phyloP scores from a whole-genome alignment of 2,329 filamentous ascomycete species.

The Lasiodiplodia hormozganensis region DNA sequence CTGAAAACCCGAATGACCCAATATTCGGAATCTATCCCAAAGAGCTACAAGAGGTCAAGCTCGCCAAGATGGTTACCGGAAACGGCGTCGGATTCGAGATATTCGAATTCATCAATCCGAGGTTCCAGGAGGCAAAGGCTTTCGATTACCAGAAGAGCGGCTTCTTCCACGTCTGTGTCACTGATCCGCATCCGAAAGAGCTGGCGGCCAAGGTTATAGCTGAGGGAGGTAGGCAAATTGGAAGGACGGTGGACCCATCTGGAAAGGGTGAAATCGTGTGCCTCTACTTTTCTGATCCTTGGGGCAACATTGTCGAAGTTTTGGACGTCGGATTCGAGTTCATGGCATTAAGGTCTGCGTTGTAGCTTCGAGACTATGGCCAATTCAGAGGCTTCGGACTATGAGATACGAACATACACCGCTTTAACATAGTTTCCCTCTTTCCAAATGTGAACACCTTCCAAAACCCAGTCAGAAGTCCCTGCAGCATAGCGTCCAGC shows the following conservation, averaged over 20 bases:
- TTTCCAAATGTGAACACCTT: too few species aligned
- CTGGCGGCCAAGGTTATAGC: background rate
- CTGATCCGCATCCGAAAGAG: background rate
- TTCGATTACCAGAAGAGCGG: background rate
- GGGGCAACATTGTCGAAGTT: background rate
- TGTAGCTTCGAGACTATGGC: background rate
- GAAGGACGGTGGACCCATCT: background rate
- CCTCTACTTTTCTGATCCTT: background rate
- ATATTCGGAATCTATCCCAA: background rate
- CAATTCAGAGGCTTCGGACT: too few species aligned
- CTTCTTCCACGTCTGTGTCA: background rate
- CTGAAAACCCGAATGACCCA: background rate
- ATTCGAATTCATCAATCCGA: background rate
- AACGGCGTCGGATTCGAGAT: background rate
- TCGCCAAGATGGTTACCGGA: background rate
- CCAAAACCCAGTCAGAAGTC: too few species aligned
- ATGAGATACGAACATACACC: too few species aligned
- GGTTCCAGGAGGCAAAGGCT: background rate
- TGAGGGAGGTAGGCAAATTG: background rate
- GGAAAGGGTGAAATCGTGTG: background rate
- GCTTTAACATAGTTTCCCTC: too few species aligned
- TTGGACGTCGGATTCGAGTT: background rate
- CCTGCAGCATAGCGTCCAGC: too few species aligned
- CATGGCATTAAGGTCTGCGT: background rate
- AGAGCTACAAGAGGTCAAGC: background rate